Evolutionary conservation across 305 asterid genomes (phyloP), one percentile per base, ranked within the genome.

Genomic region (Caryopteris hybrid): DNA sequence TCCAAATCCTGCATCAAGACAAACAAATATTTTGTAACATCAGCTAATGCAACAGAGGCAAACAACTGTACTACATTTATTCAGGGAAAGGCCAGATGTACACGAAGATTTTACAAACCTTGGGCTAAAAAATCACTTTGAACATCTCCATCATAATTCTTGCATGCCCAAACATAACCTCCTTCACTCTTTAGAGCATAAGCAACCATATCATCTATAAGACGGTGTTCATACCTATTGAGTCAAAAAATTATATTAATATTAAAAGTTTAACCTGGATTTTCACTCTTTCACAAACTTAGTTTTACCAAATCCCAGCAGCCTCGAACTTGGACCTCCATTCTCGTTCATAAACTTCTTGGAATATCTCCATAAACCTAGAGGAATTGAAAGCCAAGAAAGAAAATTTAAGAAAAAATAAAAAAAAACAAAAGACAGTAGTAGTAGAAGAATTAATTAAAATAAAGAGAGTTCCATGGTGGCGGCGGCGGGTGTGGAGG

Each of bases 91-190:
- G 46, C 17, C 34, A 73, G 5, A 22, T 13, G 60, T 22, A 53
- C 18, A 31, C n/a, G 18, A 41, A 57, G n/a, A 63, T 36, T 48
- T 13, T 50, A 6, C 80, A 65, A 74, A 86, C 98, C 98, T 90
- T 92, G 97, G 38, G 97, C 98, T 71, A 92, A 66, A 66, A 92
- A 86, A 78, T 92, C 98, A 80, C 98, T 92, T 61, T 92, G 98
- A 50, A 92, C 98, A 71, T 92, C 98, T 22, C 98, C 98, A 47
- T 92, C 98, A 59, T 93, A 93, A 71, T 93, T 93, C 75, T 93
- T 93, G 86, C 99, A 93, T 8, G 99, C 99, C 99, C 99, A 93
- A 22, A 93, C 97, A 72, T 93, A 91, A 48, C 95, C 99, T 76
- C 99, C 99, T 23, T 91, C 96, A 10, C 96, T 93, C 87, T 93